Conservation (phyloP, 2,329 filamentous ascomycete genomes). For the Fusarium pininemorale region DNA sequence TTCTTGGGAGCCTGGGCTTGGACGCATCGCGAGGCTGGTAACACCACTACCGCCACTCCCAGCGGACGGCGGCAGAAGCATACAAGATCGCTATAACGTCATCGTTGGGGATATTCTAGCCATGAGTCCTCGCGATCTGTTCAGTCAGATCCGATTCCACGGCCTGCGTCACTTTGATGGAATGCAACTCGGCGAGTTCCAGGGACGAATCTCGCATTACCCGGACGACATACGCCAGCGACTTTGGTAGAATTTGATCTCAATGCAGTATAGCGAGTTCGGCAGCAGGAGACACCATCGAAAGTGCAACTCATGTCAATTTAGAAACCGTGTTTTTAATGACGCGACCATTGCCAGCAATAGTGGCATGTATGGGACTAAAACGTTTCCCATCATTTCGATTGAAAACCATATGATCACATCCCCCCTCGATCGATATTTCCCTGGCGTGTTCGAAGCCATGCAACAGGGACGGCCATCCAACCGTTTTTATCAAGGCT, state of each 20-base stretch:
- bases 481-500: no score
- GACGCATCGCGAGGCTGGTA: no score
- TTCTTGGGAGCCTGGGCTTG: not conserved
- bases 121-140: accelerated
- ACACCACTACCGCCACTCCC: not conserved
- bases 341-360: not conserved
- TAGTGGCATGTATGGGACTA: no score
- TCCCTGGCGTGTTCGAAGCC: not conserved
- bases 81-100: not conserved
- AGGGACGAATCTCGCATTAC: no score
- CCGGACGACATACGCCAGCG: no score
- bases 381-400: not conserved
- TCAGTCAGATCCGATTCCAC: no score
- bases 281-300: not conserved
- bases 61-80: not conserved
- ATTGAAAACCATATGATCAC: not conserved
- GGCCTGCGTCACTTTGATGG: accelerated
- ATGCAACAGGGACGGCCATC: not conserved
- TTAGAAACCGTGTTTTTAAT: accelerated
- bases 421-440: not conserved
- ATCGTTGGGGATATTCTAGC: no score
- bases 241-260: no score
- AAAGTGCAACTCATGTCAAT: not conserved
- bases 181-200: no score
- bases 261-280: no score